These are phyloP conservation scores for Coelastrella sp. DNA, from an alignment of 139 green algal species.

Conservation along the genomic window DNA sequence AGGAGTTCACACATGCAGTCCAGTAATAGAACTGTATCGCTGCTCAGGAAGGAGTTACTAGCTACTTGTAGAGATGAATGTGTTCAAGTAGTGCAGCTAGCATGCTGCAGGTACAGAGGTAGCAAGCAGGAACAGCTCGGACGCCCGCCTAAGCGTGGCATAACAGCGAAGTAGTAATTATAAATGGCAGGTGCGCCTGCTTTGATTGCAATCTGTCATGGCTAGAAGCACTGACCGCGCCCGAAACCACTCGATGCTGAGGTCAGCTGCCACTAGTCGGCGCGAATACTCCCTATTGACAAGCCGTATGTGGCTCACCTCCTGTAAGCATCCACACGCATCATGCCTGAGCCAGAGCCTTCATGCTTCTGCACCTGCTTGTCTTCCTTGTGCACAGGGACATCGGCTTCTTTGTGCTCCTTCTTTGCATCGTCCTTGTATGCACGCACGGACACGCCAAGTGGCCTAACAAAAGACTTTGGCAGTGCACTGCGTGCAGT, in stretches of 20 bases:
- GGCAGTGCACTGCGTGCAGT: not conserved
- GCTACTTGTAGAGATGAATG: too few species aligned
- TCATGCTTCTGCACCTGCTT: slow-evolving; percentile 21
- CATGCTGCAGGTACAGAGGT: slow-evolving; percentile 2
- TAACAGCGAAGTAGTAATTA: too few species aligned
- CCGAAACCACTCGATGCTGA: too few species aligned
- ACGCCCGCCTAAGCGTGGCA: too few species aligned
- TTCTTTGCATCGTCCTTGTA: not conserved
- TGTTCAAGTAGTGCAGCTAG: not conserved
- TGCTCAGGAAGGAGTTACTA: too few species aligned
- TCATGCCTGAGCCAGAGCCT: slow-evolving; percentile 7
- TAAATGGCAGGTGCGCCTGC: too few species aligned
- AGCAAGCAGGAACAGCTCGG: too few species aligned
- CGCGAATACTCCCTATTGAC: not conserved
- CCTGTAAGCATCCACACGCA: slow-evolving; percentile 13
- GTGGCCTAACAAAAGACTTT: not conserved
- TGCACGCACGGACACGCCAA: not conserved
- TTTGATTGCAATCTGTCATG: too few species aligned
- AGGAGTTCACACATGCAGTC: too few species aligned
- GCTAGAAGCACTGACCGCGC: too few species aligned
- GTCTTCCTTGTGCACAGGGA: not conserved
- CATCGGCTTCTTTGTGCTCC: not conserved
- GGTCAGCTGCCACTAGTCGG: too few species aligned
- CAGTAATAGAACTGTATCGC: too few species aligned
- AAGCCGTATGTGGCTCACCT: not conserved